phyloP scores from a whole-genome alignment of 2,329 filamentous ascomycete genomes.

The Exserohilum rostratum region DNA sequence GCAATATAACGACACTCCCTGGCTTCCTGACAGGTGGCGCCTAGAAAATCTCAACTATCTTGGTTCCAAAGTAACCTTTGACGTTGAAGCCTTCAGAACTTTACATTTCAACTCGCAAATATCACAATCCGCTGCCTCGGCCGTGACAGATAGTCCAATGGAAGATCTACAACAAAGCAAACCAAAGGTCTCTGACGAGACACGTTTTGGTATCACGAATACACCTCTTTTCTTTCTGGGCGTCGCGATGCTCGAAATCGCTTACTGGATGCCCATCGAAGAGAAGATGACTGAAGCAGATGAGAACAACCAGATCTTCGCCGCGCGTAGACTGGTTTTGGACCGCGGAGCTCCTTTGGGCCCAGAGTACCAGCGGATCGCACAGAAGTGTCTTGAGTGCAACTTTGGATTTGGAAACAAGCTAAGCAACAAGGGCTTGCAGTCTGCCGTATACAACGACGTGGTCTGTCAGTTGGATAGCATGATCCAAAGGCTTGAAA shows the following conservation, averaged over 20 bases:
- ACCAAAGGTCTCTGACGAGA: not conserved
- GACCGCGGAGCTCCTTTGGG: constrained; percentile 17
- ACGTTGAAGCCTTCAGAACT: constrained; percentile 18
- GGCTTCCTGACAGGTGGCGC: constrained; percentile 27
- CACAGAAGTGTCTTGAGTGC: constrained; percentile 25
- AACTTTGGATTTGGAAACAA: constrained; percentile 30
- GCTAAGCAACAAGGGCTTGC: constrained; percentile 26
- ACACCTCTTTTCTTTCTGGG: constrained; percentile 32
- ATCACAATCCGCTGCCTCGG: not conserved
- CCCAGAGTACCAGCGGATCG: constrained; percentile 24
- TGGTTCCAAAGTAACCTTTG: constrained; percentile 7
- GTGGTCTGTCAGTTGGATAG: constrained; percentile 29
- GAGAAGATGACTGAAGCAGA: constrained; percentile 22
- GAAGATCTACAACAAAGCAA: not conserved
- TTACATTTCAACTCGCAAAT: constrained; percentile 29
- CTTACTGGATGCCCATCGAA: constrained; percentile 30
- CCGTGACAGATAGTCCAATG: constrained; percentile 18
- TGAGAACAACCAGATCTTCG: constrained; percentile 21
- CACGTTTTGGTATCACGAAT: constrained; percentile 31
- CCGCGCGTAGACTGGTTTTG: constrained; percentile 28
- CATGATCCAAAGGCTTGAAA: constrained; percentile 10
- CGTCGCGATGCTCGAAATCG: constrained; percentile 33
- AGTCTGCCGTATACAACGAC: constrained; percentile 32
- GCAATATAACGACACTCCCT: constrained; percentile 30
- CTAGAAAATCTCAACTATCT: constrained; percentile 26